A percentile compares a stretch with the other conserved stretches of the same genome.
Conservation (phyloP, 345 rosid species). For the Carallia pectinifolia region DNA sequence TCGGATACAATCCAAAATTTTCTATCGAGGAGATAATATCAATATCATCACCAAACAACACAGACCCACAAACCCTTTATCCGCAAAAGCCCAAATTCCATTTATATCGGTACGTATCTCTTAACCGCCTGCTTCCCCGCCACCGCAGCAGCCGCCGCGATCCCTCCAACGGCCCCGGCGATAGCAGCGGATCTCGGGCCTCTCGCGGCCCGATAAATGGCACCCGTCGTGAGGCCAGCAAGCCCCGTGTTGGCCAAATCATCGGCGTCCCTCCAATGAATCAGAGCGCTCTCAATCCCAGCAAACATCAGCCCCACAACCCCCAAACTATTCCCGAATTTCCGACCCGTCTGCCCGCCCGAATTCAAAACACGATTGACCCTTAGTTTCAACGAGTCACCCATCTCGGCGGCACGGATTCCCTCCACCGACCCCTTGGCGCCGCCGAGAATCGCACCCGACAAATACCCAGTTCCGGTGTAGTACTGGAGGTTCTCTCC, state of each 20-base stretch:
- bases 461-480: constrained; percentile 49
- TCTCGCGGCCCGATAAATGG: constrained; percentile 46
- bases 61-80: neutral
- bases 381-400: constrained; percentile 49
- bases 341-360: constrained; percentile 47
- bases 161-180: constrained; percentile 55
- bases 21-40: constrained; percentile 7
- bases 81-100: neutral
- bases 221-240: constrained; percentile 56
- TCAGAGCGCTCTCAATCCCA: constrained; percentile 49
- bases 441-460: constrained; percentile 49
- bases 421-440: constrained; percentile 43
- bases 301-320: constrained; percentile 47
- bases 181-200: constrained; percentile 53
- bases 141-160: constrained; percentile 50
- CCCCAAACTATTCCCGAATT: constrained; percentile 48
- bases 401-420: constrained; percentile 42
- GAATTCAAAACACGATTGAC: constrained; percentile 47
- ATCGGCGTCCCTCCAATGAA: constrained; percentile 43
- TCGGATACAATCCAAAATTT: neutral
- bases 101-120: constrained; percentile 47
- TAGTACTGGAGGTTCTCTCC: constrained; percentile 55
- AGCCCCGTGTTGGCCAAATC: constrained; percentile 42
- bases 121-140: constrained; percentile 46
- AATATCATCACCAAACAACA: too few relatives aligned